These are phyloP conservation scores for Dinochytrium kinnereticum DNA, from an alignment of 371 early-diverging fungal species.

Conservation along the genomic window DNA sequence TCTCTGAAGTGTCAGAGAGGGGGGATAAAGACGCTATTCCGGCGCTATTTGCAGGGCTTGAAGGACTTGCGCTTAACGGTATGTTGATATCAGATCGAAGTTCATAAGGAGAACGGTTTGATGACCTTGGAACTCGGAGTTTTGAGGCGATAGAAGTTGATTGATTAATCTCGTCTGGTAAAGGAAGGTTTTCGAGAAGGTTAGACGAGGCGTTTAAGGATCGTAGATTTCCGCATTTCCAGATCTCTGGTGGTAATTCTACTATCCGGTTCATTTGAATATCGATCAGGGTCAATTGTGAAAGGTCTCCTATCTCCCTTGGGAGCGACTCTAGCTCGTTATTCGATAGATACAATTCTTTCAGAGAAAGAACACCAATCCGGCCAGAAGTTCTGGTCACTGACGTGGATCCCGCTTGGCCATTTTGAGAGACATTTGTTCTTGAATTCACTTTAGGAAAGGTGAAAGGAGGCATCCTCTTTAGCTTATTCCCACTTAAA, in stretches of 20 bases:
- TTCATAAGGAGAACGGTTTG: not conserved
- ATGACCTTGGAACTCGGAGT: not conserved
- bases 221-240: slow-evolving; percentile 75
- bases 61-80: not conserved
- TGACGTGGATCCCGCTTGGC: not conserved
- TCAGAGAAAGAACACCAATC: slow-evolving; percentile 51
- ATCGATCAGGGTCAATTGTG: slow-evolving; percentile 60
- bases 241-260: slow-evolving; percentile 82
- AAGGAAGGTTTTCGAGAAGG: slow-evolving; percentile 71
- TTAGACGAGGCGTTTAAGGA: slow-evolving; percentile 80
- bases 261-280: slow-evolving; percentile 75
- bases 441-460: slow-evolving; percentile 1
- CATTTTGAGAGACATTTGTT: not conserved
- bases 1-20: slow-evolving; percentile 7
- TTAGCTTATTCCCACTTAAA: slow-evolving; percentile 38
- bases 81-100: too few species aligned
- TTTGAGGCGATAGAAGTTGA: slow-evolving; percentile 19
- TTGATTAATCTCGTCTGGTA: slow-evolving; percentile 52
- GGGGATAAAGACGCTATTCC: not conserved
- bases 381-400: not conserved
- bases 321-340: slow-evolving; percentile 71
- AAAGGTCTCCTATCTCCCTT: slow-evolving; percentile 63
- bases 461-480: slow-evolving; percentile 35
- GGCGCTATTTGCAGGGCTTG: not conserved
- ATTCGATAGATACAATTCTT: slow-evolving; percentile 74